Base-by-base conservation (phyloP, 164 flowering plant species). In the Liriodendron chinense region DNA sequence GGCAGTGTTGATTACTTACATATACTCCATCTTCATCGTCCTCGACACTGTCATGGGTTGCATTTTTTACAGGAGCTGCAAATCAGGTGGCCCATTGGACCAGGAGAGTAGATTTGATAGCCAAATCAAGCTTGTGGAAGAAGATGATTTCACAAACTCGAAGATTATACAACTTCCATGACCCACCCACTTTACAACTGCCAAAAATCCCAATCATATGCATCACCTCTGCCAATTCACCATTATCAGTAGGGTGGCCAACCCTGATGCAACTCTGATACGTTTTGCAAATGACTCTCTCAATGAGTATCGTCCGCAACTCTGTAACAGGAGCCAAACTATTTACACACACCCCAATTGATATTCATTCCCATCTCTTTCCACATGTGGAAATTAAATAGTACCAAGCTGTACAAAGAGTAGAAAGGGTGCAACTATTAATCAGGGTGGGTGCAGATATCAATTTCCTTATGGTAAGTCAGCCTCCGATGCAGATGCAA, bases 21-120 rank as follows among this genome's bases (percentile, higher is more conserved):
- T 90, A 68, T 87, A 88, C 79, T 84, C 93, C 1, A 26, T 89
- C 43, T 21, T 91, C 12, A 53, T 85, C 13, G 80, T 88, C 13
- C 76, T 88, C 16, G 96, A 91, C 47, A 82, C 90, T 9, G 75
- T 89, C 49, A 73, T 78, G 8, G 76, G 77, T 59, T 89, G 84
- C 75, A 18, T 77, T 7, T 87, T 89, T 50, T 79, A 75, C 84
- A 86, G 78, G 71, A 80, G 80, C 64, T 86, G 86, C 49, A 80
- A 78, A 26, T 77, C 82, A 21, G n/a, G 25, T 50, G 49, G 16
- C 47, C 69, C 3, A 14, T 48, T 64, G 64, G n/a, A 73, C 43
- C 75, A 9, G 28, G 78, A 77, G 22, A 72, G 48, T 23, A 24
- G 65, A 25, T 69, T 49, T 28, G 4, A 28, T 21, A 77, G 68